Base-by-base conservation (phyloP, 2,329 filamentous ascomycete species). In the Neoarthrinium moseri region DNA sequence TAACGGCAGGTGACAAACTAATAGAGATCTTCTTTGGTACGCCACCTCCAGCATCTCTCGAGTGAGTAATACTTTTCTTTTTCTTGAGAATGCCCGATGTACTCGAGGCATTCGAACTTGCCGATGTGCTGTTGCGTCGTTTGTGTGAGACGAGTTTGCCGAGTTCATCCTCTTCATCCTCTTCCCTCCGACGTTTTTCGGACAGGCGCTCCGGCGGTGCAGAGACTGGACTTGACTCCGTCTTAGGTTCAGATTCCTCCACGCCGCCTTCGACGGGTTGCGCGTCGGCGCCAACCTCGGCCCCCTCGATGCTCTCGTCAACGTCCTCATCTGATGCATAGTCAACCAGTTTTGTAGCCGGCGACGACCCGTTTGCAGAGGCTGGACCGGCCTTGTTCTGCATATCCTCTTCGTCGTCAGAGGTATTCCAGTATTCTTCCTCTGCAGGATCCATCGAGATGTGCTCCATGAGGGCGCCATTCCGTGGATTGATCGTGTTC, bases 251-350 rank as follows among this genome's bases (percentile, higher is more conserved):
- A 21, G 62, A 62, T 10, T 67, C 60, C 15, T 59, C 58, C 13
- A 22, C 50, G 51, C 49, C 53, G 37, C 48, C 51, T 12, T 29
- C 23, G 10, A 22, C 15, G 18, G 23, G 24, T 39, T 39, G 18
- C 23, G 24, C 12, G 10, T 38, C 35, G 20, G 10, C 17, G 3
- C 30, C 32, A 17, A 44, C 21, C 6, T 36, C 41, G 17, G 26
- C 41, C n/a, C 36, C 41, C n/a, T 44, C 41, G 7, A 44, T 44
- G 34, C 26, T 38, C 65, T 86, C 83, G 11, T 77, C 73, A 45
- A 79, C 82, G n/a, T 94, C 89, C 48, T 96, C 92, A 55, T 96
- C 91, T 29, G 95, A 95, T 0, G 86, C 83, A 62, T 99, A 99
- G 63, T 96, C 89, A 26, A 99, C 94, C 18, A 97, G 72, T 60